Conservation (phyloP, 1,284 basidiomycete genomes). For the Sporisorium scitamineum region DNA sequence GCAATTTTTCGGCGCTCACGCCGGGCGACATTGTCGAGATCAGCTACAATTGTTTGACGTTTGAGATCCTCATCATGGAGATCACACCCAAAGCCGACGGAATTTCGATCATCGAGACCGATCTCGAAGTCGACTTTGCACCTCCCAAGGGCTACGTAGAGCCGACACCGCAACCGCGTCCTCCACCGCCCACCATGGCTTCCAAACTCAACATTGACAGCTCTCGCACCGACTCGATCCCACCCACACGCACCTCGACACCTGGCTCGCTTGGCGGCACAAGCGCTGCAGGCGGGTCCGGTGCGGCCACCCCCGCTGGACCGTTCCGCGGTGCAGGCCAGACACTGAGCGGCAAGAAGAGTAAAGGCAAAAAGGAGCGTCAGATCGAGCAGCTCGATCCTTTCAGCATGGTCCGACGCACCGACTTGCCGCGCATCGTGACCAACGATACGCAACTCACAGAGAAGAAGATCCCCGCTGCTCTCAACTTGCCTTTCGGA, state of each 20-base stretch:
- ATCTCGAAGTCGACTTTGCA: slow-evolving; percentile 83
- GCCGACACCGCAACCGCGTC: slow-evolving; percentile 82
- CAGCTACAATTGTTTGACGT: slow-evolving; percentile 79
- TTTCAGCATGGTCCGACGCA: slow-evolving; percentile 62
- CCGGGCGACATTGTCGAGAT: slow-evolving; percentile 72
- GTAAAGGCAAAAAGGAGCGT: slow-evolving; percentile 66
- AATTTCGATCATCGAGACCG: slow-evolving; percentile 92
- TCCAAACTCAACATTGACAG: slow-evolving; percentile 92
- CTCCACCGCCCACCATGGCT: slow-evolving; percentile 91
- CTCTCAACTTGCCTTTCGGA: slow-evolving; percentile 89
- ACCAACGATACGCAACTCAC: slow-evolving; percentile 81
- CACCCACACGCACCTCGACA: slow-evolving; percentile 68
- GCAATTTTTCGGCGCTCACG: slow-evolving; percentile 82
- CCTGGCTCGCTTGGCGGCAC: slow-evolving; percentile 53
- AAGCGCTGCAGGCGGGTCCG: slow-evolving; percentile 35
- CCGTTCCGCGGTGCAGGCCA: slow-evolving; percentile 64
- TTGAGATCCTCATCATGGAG: slow-evolving; percentile 96
- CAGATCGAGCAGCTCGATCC: slow-evolving; percentile 63
- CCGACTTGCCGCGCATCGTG: slow-evolving; percentile 80
- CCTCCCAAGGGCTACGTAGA: slow-evolving; percentile 81
- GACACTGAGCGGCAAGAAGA: slow-evolving; percentile 67
- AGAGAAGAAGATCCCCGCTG: slow-evolving; percentile 85
- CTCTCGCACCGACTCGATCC: slow-evolving; percentile 57
- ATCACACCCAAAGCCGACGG: slow-evolving; percentile 80
- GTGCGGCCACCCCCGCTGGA: slow-evolving; percentile 30